Evolutionary conservation across 768 basidiomycete genomes (phyloP).

Genomic region (Mycena kentingensis): DNA sequence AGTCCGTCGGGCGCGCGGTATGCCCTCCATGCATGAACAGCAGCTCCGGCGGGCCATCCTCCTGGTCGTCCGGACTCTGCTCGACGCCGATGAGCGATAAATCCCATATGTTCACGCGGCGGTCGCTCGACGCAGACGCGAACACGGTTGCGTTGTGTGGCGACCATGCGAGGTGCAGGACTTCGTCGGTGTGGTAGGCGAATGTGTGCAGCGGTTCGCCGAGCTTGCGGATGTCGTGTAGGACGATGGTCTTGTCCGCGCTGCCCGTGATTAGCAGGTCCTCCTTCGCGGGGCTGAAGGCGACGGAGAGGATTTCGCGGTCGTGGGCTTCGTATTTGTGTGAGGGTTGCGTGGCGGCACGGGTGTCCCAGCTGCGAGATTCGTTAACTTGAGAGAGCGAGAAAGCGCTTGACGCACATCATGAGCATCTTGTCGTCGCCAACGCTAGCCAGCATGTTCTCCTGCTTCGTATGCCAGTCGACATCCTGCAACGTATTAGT

Average conservation of each 20-base stretch:
- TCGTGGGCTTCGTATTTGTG: conserved; percentile 83
- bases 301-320: conserved; percentile 86
- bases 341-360: conserved; percentile 68
- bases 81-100: conserved; percentile 88
- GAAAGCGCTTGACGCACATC: conserved; percentile 60
- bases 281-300: conserved; percentile 83
- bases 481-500: conserved; percentile 67
- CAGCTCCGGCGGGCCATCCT: conserved; percentile 96
- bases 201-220: conserved; percentile 84
- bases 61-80: conserved; percentile 96
- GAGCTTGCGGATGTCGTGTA: conserved; percentile 85
- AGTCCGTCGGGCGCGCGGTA: conserved; percentile 87
- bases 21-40: conserved; percentile 96
- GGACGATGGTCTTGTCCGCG: conserved; percentile 88
- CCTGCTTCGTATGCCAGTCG: conserved; percentile 87
- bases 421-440: conserved; percentile 95
- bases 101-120: conserved; percentile 96
- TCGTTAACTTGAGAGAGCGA: conserved; percentile 15
- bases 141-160: conserved; percentile 91
- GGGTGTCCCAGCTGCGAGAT: conserved; percentile 83
- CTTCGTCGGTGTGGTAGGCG: conserved; percentile 92
- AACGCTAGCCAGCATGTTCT: conserved; percentile 89
- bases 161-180: conserved; percentile 93
- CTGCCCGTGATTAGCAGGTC: conserved; percentile 88
- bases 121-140: conserved; percentile 91